A percentile compares a stretch with the other conserved stretches of the same genome.
Evolutionary conservation across 1,284 basidiomycete species (phyloP).

Genomic region (Sphagnurus paluster): DNA sequence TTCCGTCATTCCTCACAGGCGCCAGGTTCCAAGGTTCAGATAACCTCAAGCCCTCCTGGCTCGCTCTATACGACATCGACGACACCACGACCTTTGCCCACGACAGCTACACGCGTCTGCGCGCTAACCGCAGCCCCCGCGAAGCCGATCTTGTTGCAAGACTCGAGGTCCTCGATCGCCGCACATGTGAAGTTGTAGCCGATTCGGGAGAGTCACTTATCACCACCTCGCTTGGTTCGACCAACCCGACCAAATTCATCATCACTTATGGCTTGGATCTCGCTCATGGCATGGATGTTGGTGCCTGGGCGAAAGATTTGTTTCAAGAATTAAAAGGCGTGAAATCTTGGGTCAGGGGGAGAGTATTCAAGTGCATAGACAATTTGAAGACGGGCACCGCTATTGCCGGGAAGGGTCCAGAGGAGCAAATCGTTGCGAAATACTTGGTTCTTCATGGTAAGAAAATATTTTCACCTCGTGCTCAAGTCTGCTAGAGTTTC

Average conservation of each 20-base stretch:
- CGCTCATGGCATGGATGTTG: slow-evolving; percentile 16
- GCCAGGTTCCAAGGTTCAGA: slow-evolving; percentile 50
- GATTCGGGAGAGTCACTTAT: slow-evolving; percentile 33
- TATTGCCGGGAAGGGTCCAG: slow-evolving; percentile 22
- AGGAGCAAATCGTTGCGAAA: slow-evolving; percentile 30
- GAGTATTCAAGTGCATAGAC: slow-evolving; percentile 38
- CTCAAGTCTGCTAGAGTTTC: no score
- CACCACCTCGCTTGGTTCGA: slow-evolving; percentile 32
- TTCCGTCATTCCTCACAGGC: slow-evolving; percentile 51
- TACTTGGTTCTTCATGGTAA: slow-evolving; percentile 42
- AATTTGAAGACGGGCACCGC: slow-evolving; percentile 34
- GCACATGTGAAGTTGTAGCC: slow-evolving; percentile 43
- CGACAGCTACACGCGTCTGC: slow-evolving; percentile 50
- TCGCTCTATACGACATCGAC: slow-evolving; percentile 59
- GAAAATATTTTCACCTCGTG: slow-evolving; percentile 13
- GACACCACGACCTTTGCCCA: slow-evolving; percentile 44
- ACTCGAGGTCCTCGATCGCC: slow-evolving; percentile 51
- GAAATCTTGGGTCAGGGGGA: slow-evolving; percentile 38
- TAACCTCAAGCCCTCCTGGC: slow-evolving; percentile 43
- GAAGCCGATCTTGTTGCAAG: slow-evolving; percentile 51
- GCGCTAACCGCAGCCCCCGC: slow-evolving; percentile 51
- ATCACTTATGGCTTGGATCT: slow-evolving; percentile 38
- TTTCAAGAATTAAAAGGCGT: slow-evolving; percentile 19
- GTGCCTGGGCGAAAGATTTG: slow-evolving; percentile 27
- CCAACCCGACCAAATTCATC: slow-evolving; percentile 36